These are phyloP conservation scores for Dichotomocladium elegans DNA, from an alignment of 371 early-diverging fungal genomes.

Conservation along the genomic window DNA sequence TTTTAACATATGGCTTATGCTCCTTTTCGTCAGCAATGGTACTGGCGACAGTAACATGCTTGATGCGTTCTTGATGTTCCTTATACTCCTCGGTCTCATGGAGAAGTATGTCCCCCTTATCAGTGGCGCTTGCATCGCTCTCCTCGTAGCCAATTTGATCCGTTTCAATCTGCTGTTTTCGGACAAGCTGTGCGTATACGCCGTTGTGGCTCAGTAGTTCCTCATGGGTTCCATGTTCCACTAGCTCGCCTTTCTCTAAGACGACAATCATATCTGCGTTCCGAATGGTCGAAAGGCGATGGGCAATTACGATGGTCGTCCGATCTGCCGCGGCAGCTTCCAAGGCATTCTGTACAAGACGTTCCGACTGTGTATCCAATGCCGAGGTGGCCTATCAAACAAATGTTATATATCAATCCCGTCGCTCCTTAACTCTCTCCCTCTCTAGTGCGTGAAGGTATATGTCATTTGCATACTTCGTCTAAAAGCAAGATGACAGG, in stretches of 20 bases:
- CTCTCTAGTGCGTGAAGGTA: neutral
- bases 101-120: slow-evolving; percentile 6
- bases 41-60: too few species aligned
- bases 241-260: slow-evolving; percentile 59
- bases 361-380: slow-evolving; percentile 74
- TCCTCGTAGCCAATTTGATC: slow-evolving; percentile 11
- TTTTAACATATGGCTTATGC: slow-evolving; percentile 25
- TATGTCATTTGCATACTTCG: slow-evolving; percentile 13
- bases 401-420: slow-evolving; percentile 18
- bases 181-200: slow-evolving; percentile 44
- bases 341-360: slow-evolving; percentile 69
- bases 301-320: slow-evolving; percentile 89
- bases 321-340: slow-evolving; percentile 68
- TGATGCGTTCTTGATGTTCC: too few species aligned
- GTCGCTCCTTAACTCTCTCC: too few species aligned
- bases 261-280: slow-evolving; percentile 80
- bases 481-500: slow-evolving; percentile 27
- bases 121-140: slow-evolving; percentile 2
- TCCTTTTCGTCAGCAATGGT: slow-evolving; percentile 31
- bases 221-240: slow-evolving; percentile 67
- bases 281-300: slow-evolving; percentile 69
- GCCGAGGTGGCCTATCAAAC: slow-evolving; percentile 70
- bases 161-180: slow-evolving; percentile 42
- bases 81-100: too few species aligned
- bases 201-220: slow-evolving; percentile 41